phyloP scores from a whole-genome alignment of 1,284 basidiomycete species.

The Melampsora medusae region DNA sequence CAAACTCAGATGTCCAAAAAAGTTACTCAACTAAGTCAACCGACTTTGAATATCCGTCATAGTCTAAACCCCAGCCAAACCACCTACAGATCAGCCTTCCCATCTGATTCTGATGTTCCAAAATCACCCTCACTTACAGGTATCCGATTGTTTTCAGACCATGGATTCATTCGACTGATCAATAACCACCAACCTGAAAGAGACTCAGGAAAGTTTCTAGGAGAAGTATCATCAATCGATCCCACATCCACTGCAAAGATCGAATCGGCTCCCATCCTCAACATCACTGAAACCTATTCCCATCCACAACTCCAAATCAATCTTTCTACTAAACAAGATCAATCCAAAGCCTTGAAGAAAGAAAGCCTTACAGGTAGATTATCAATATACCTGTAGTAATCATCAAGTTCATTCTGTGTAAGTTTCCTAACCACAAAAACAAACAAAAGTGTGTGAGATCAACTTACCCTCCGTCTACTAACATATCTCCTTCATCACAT shows the following conservation, averaged over 20 bases:
- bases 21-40: slow-evolving; percentile 76
- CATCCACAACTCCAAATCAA: no score
- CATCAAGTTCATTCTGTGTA: slow-evolving; percentile 65
- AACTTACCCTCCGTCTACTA: slow-evolving; percentile 52
- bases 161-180: slow-evolving; percentile 71
- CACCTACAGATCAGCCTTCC: slow-evolving; percentile 50
- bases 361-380: slow-evolving; percentile 71
- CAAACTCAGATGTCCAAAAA: no score
- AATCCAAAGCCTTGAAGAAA: neutral
- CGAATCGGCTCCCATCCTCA: slow-evolving; percentile 81
- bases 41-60: slow-evolving; percentile 96
- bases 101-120: no score
- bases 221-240: slow-evolving; percentile 90
- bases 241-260: slow-evolving; percentile 97
- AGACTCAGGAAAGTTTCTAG: slow-evolving; percentile 88
- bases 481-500: slow-evolving; percentile 82
- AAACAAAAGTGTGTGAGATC: slow-evolving; percentile 61
- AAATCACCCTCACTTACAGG: no score
- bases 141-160: slow-evolving; percentile 46
- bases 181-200: slow-evolving; percentile 97
- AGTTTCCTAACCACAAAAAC: slow-evolving; percentile 59
- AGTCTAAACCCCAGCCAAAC: slow-evolving; percentile 75
- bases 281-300: slow-evolving; percentile 81
- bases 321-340: no score
- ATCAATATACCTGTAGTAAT: slow-evolving; percentile 65